phyloP scores from a whole-genome alignment of 371 early-diverging fungal species.

The Syncephalastrum monosporum region DNA sequence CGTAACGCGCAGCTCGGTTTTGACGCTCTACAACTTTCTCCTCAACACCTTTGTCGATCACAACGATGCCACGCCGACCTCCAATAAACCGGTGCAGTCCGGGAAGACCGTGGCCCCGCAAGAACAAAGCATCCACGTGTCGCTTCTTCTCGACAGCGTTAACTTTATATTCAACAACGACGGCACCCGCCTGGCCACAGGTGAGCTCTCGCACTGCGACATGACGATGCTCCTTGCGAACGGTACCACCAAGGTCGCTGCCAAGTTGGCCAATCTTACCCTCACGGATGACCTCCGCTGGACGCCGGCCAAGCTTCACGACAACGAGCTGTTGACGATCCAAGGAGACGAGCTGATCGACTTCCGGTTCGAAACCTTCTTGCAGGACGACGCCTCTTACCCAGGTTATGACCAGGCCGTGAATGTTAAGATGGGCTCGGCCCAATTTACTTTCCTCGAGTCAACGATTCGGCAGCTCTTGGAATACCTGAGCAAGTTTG shows the following conservation, averaged over 20 bases:
- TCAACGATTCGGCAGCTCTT: conserved; percentile 56
- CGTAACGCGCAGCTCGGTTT: conserved; percentile 82
- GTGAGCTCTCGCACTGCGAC: conserved; percentile 72
- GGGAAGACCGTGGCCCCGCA: too few relatives aligned
- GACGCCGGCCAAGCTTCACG: not conserved
- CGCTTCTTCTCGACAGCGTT: conserved; percentile 77
- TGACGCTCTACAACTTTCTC: conserved; percentile 84
- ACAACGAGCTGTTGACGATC: conserved; percentile 69
- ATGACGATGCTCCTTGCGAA: conserved; percentile 64
- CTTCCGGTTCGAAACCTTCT: conserved; percentile 81
- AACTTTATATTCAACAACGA: conserved; percentile 85
- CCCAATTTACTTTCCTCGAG: conserved; percentile 73
- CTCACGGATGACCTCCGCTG: conserved; percentile 63
- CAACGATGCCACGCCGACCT: conserved; percentile 2
- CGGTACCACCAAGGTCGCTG: conserved; percentile 67
- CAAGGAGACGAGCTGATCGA: conserved; percentile 90
- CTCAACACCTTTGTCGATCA: conserved; percentile 78
- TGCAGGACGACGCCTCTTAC: conserved; percentile 46
- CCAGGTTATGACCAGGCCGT: conserved; percentile 89
- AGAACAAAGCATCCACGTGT: conserved; percentile 49
- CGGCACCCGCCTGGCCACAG: conserved; percentile 76
- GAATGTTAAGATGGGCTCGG: conserved; percentile 77
- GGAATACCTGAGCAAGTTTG: conserved; percentile 74
- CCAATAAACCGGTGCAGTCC: not conserved
- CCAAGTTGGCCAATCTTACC: conserved; percentile 84